A percentile compares a stretch with the other conserved stretches of the same genome.
Conservation (phyloP, 805 yeast genomes). For the Pichia thaimueangensis region DNA sequence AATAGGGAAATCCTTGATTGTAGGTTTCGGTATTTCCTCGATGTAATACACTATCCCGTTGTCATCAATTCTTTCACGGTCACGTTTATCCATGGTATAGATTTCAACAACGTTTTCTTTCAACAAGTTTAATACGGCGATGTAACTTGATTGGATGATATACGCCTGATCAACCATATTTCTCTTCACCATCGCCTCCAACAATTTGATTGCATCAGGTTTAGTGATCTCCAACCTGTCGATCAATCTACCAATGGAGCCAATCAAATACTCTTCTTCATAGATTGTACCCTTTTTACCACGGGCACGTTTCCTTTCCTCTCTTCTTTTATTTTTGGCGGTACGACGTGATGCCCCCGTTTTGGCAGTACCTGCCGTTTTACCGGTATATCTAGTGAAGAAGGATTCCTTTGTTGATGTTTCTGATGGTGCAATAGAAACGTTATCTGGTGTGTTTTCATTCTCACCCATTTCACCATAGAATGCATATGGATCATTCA, state of each 20-base stretch:
- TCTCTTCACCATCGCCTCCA: conserved; percentile 73
- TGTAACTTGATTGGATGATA: conserved; percentile 65
- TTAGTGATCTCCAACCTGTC: conserved; percentile 74
- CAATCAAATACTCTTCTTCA: conserved; percentile 91
- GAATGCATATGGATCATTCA: conserved; percentile 77
- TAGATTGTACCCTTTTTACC: conserved; percentile 97
- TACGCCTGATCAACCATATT: conserved; percentile 71
- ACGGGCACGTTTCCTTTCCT: conserved; percentile 91
- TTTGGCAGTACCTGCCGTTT: conserved; percentile 90
- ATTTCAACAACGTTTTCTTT: conserved; percentile 66
- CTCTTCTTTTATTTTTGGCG: conserved; percentile 86
- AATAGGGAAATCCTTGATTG: conserved; percentile 55
- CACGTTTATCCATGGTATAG: conserved; percentile 73
- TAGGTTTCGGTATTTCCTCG: conserved; percentile 71
- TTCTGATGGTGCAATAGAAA: conserved; percentile 91
- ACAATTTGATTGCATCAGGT: conserved; percentile 64
- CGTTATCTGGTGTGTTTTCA: conserved; percentile 83
- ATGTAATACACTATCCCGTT: conserved; percentile 76
- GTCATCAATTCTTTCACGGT: conserved; percentile 84
- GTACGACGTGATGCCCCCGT: conserved; percentile 95
- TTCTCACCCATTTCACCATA: conserved; percentile 59
- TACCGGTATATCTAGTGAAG: conserved; percentile 94
- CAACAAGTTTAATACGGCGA: conserved; percentile 49
- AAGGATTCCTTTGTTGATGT: conserved; percentile 89
- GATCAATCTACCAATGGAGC: conserved; percentile 79